These are phyloP conservation scores for Vinca minor DNA, from an alignment of 257 asterid species.

Conservation along the genomic window DNA sequence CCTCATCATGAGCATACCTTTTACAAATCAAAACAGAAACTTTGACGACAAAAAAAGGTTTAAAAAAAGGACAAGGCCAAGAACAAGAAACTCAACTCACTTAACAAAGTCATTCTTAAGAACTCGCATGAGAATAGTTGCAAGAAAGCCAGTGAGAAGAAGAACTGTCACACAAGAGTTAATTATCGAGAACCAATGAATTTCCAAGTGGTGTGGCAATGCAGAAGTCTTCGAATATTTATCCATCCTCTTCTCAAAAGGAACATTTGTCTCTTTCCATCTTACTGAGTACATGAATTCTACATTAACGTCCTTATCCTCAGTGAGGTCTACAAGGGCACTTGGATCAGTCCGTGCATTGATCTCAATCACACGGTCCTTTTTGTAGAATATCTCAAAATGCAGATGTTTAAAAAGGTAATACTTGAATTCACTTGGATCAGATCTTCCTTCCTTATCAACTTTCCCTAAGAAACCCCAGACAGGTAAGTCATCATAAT, in stretches of 20 bases:
- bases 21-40: background rate
- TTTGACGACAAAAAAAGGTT: background rate
- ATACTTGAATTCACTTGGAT: constrained; percentile 40
- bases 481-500: constrained; percentile 52
- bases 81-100: constrained; percentile 22
- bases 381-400: constrained; percentile 35
- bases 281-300: constrained; percentile 46
- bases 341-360: constrained; percentile 44
- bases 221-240: constrained; percentile 47
- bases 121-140: constrained; percentile 52
- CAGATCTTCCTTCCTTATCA: constrained; percentile 40
- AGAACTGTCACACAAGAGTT: constrained; percentile 60
- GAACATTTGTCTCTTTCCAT: constrained; percentile 46
- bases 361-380: constrained; percentile 43
- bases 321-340: constrained; percentile 43
- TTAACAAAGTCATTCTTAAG: constrained; percentile 50
- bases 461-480: constrained; percentile 58
- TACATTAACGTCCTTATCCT: constrained; percentile 37
- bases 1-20: constrained; percentile 52
- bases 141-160: constrained; percentile 52
- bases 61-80: background rate
- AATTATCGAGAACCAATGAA: constrained; percentile 55
- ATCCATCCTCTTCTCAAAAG: constrained; percentile 57
- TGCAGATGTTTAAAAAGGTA: constrained; percentile 41
- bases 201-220: constrained; percentile 46